Evolutionary conservation across 2,329 filamentous ascomycete species (phyloP), one percentile per base, ranked within the genome.

Genomic region (Ophiostoma pallidulum): DNA sequence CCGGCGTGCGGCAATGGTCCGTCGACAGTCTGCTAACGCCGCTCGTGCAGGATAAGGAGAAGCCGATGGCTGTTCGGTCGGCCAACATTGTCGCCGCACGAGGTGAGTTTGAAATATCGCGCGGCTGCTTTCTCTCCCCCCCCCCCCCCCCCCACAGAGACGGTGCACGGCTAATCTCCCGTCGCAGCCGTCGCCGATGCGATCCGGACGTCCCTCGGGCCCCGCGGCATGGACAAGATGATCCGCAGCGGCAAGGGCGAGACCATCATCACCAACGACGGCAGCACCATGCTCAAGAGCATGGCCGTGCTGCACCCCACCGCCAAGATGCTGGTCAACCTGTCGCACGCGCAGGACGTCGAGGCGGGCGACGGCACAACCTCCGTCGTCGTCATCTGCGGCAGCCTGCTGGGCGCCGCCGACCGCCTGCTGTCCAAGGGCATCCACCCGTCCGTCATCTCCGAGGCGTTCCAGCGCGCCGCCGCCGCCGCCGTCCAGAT

Each of bases 261-360:
- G 68, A 96, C 90, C 50, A 92, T 97, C 66, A 98, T 98, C 71
- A 98, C 92, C 62, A 98, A 98, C 74, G 92, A 98, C 70, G 92
- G 92, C 66, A 94, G 94, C 73, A 98, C 92, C 49, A 98, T 98
- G 91, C 73, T 98, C 63, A 94, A 86, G 72, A 91, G 91, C 74
- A 97, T 98, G 92, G 86, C 87, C 56, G 92, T 98, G 57, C 89
- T 98, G 84, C 92, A 98, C 65, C 92, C 92, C n/a, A 94, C 94
- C 41, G 92, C 92, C 44, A 96, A 95, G 73, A 98, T 98, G 92
- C 77, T 98, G 57, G 92, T 98, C 61, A 90, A 98, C 67, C 78
- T 98, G 53, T 94, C 91, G 60, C 87, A 92, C 57, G 92, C 92
- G 56, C 92, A 98, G 67, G 92, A 98, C 72, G 89, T 98, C 52